A percentile compares a stretch with the other conserved stretches of the same genome.
These are phyloP conservation scores for Sporothrix brunneoviolacea DNA, from an alignment of 2,329 filamentous ascomycete genomes.

Conservation along the genomic window DNA sequence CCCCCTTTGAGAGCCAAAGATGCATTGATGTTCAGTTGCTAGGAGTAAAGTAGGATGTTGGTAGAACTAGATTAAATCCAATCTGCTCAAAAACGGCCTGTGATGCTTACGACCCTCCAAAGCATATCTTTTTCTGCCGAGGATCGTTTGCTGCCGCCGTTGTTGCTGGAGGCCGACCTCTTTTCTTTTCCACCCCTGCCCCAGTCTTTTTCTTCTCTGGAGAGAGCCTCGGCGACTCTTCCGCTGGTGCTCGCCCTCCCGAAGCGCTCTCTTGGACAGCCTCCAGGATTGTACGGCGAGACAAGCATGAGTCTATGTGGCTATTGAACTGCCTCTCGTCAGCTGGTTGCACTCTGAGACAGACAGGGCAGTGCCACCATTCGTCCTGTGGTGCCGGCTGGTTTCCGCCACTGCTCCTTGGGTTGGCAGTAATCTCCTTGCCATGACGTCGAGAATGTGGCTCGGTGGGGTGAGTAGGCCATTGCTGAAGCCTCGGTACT, in stretches of 20 bases:
- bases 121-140: conserved; percentile 47
- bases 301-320: conserved; percentile 89
- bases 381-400: conserved; percentile 35
- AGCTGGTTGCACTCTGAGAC: conserved; percentile 64
- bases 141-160: conserved; percentile 30
- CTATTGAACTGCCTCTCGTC: conserved; percentile 77
- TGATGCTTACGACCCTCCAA: conserved; percentile 27
- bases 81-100: not conserved
- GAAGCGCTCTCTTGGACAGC: conserved; percentile 54
- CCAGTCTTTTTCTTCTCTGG: conserved; percentile 33
- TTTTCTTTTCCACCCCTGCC: conserved; percentile 30
- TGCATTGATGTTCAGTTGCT: too few species aligned
- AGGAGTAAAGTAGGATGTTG: too few species aligned
- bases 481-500: not conserved
- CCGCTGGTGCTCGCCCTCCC: conserved; percentile 17
- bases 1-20: too few species aligned
- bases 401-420: conserved; percentile 22
- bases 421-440: conserved; percentile 47
- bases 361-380: conserved; percentile 85
- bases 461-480: not conserved
- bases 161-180: conserved; percentile 23
- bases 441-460: conserved; percentile 33
- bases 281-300: conserved; percentile 77
- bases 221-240: conserved; percentile 21
- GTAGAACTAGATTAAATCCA: too few species aligned